Base-by-base conservation (phyloP, 2,329 filamentous ascomycete species). In the Verticillium longisporum region DNA sequence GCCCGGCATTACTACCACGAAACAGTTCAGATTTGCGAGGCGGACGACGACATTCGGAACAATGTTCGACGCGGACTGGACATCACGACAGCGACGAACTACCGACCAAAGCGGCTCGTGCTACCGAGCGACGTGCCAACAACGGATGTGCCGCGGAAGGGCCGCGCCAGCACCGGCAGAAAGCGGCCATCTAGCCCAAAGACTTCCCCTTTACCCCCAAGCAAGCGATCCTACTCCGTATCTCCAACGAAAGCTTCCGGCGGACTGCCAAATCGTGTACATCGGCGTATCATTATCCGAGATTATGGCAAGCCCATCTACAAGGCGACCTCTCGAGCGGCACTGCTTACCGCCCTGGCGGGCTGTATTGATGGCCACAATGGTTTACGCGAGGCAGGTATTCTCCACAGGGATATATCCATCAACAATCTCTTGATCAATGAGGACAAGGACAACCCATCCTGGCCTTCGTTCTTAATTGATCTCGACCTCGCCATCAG, bases 371-470 rank as follows among this genome's bases (percentile, higher is more conserved):
- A 73, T 60, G 74, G 73, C 2, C 69, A 78, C 61, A 64, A 76
- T 63, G 76, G 71, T n/a, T 66, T 74, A 31, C 66, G 69, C 36
- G 64, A 71, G 55, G 70, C 71, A 34, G 72, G 74, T 60, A 64
- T 80, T 53, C 70, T 80, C 50, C 72, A 80, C 54, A 63, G 75
- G 63, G 75, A 81, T 61, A 75, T 81, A 38, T 80, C 76, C 1
- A 70, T 75, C 32, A 73, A 75, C 55, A 81, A 81, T 62, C 71
- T 82, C 13, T 75, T 81, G 66, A 72, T 82, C 2, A 79, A 80
- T 63, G 70, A 80, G n/a, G n/a, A n/a, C n/a, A n/a, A n/a, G n/a
- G n/a, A n/a, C n/a, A n/a, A n/a, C n/a, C n/a, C n/a, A n/a, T 61
- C 73, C 10, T 76, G 68, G 74, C 67, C 56, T 56, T 62, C 69